phyloP scores from a whole-genome alignment of 2,329 filamentous ascomycete species.

The Aspergillus uvarum region DNA sequence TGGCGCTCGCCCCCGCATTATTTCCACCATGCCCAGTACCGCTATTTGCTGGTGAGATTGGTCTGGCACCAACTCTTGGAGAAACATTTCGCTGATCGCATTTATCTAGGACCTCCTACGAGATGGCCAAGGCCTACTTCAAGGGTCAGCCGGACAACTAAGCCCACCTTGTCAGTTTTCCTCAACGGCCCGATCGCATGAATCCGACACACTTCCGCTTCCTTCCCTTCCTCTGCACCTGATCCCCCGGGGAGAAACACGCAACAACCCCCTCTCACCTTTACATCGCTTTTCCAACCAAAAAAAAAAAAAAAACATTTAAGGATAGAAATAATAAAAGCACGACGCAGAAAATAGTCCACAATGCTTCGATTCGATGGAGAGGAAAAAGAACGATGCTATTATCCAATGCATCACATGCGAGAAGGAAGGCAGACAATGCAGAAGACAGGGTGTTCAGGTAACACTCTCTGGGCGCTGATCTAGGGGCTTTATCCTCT shows the following conservation, averaged over 20 bases:
- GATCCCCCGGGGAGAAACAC: neutral
- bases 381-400: neutral
- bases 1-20: constrained; percentile 82
- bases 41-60: constrained; percentile 91
- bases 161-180: constrained; percentile 4
- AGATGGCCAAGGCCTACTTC: constrained; percentile 69
- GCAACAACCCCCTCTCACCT: neutral
- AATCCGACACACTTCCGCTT: constrained; percentile 12
- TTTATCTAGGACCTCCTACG: constrained; percentile 58
- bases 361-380: neutral
- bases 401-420: constrained; percentile 1
- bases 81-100: constrained; percentile 10
- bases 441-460: neutral
- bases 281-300: neutral
- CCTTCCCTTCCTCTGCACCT: neutral
- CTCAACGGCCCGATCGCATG: constrained; percentile 16
- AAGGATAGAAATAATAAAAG: constrained; percentile 1
- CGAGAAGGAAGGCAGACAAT: neutral
- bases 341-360: neutral
- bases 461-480: neutral
- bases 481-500: neutral
- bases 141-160: constrained; percentile 44
- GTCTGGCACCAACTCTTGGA: neutral
- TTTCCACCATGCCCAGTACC: constrained; percentile 97
- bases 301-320: neutral